A percentile compares a stretch with the other conserved stretches of the same genome.
phyloP scores from a whole-genome alignment of 306 rosid species.

The Phaseolus lunatus region DNA sequence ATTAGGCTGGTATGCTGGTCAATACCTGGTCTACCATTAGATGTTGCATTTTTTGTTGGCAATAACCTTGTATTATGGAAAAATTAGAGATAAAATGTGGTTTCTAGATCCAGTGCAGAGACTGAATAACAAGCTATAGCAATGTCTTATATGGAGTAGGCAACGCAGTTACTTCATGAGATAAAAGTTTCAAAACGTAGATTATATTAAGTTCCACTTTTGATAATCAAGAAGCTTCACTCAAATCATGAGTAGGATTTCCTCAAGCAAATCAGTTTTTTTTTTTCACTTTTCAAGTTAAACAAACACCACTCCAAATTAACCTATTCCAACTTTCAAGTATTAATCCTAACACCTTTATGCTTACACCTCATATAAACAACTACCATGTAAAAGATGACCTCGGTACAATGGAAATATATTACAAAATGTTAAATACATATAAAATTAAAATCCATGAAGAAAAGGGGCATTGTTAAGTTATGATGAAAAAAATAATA shows the following conservation, averaged over 20 bases:
- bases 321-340: slow-evolving; percentile 13
- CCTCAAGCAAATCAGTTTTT: not conserved
- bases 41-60: not conserved
- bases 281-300: not conserved
- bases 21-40: not conserved
- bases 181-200: not conserved
- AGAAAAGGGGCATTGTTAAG: not conserved
- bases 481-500: not conserved
- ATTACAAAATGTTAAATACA: not conserved
- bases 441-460: not conserved
- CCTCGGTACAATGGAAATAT: slow-evolving; percentile 27
- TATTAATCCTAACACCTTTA: slow-evolving; percentile 10
- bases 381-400: not conserved
- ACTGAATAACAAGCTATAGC: not conserved
- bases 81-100: not conserved
- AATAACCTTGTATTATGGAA: not conserved
- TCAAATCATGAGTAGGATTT: not conserved
- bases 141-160: not conserved
- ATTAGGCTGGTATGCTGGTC: not conserved
- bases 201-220: not conserved
- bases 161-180: not conserved
- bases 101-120: not conserved
- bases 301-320: not conserved
- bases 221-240: not conserved
- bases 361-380: slow-evolving; percentile 13